A percentile compares a stretch with the other conserved stretches of the same genome.
Evolutionary conservation across 78 protist genomes (phyloP).

Genomic region (Trichosphaerium sp.): DNA sequence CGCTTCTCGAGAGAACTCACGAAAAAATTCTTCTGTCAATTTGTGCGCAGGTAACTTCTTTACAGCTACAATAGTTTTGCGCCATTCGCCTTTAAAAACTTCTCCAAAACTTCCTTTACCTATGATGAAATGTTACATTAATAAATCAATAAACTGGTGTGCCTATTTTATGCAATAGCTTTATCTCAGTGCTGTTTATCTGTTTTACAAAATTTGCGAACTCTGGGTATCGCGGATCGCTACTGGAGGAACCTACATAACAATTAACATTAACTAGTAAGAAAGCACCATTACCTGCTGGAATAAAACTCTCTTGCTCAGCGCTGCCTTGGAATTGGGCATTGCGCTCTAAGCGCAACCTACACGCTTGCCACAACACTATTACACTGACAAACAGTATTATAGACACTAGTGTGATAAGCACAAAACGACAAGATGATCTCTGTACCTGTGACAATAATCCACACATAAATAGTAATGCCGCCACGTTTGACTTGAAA

Average conservation of each 20-base stretch:
- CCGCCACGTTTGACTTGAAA: background rate
- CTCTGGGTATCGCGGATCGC: background rate
- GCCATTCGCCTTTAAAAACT: conserved; percentile 36
- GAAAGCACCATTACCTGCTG: background rate
- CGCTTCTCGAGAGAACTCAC: conserved; percentile 39
- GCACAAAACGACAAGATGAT: background rate
- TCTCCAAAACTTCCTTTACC: background rate
- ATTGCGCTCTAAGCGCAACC: background rate
- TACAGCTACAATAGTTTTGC: conserved; percentile 37
- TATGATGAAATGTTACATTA: too few relatives aligned
- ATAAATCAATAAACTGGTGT: too few relatives aligned
- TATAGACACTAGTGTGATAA: background rate
- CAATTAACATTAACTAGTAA: background rate
- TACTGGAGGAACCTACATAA: background rate
- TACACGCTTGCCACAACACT: background rate
- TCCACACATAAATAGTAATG: too few relatives aligned
- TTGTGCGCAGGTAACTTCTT: conserved; percentile 46
- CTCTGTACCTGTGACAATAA: background rate
- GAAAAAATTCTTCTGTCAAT: conserved; percentile 13
- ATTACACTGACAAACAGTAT: background rate
- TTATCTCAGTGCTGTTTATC: background rate
- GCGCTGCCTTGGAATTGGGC: too few relatives aligned
- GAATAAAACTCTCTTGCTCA: too few relatives aligned
- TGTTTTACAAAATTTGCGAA: background rate
- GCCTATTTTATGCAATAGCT: too few relatives aligned